Percentiles rank a stretch among this genome's conserved stretches.
These are phyloP conservation scores for Lactarius sanguifluus DNA, from an alignment of 768 basidiomycete species.

Conservation along the genomic window DNA sequence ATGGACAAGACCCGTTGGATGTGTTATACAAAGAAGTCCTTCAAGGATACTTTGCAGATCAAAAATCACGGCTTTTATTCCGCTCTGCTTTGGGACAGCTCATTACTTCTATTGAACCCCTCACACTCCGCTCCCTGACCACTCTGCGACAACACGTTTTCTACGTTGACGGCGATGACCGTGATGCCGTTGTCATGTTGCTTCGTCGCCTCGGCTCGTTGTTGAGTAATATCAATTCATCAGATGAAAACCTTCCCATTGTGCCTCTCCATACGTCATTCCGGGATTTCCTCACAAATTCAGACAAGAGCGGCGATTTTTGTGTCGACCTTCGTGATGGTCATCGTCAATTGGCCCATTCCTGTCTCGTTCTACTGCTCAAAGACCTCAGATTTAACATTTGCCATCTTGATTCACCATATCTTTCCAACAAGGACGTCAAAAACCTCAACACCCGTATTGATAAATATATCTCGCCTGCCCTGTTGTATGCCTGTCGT, in stretches of 20 bases:
- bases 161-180: background rate
- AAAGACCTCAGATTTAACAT: background rate
- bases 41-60: background rate
- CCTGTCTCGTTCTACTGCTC: background rate
- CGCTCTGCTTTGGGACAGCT: constrained; percentile 9
- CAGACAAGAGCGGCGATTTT: background rate
- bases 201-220: background rate
- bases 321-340: background rate
- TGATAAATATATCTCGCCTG: background rate
- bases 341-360: background rate
- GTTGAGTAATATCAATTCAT: constrained; percentile 4
- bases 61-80: background rate
- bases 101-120: background rate
- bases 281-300: background rate
- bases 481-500: background rate
- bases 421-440: background rate
- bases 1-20: constrained; percentile 2
- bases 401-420: background rate
- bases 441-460: background rate
- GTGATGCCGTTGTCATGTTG: background rate
- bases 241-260: background rate
- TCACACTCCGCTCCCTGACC: background rate
- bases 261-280: constrained; percentile 1
- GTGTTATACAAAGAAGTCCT: constrained; percentile 1
- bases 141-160: background rate